Conservation (phyloP, 768 basidiomycete genomes). For the Polyporus arcularius region DNA sequence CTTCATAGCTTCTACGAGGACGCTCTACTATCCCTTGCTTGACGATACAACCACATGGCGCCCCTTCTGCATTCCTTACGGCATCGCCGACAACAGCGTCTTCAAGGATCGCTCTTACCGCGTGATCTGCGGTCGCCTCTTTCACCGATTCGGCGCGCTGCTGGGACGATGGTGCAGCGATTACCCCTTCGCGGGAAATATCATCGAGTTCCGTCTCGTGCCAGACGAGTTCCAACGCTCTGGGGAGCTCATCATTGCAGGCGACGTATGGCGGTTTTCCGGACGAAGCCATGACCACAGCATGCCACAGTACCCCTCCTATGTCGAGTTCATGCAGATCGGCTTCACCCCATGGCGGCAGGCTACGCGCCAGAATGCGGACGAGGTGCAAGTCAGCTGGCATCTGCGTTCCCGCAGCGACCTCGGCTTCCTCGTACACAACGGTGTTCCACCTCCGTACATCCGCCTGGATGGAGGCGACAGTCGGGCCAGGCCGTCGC, state of each 20-base stretch:
- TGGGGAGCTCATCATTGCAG: slow-evolving; percentile 18
- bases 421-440: slow-evolving; percentile 7
- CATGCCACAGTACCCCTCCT: slow-evolving; percentile 2
- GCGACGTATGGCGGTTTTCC: slow-evolving; percentile 25
- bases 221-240: slow-evolving; percentile 11
- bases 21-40: slow-evolving; percentile 14
- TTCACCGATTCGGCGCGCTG: slow-evolving; percentile 25
- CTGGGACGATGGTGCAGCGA: slow-evolving; percentile 29
- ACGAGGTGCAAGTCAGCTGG: slow-evolving; percentile 17
- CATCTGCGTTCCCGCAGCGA: slow-evolving; percentile 13
- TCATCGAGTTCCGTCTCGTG: slow-evolving; percentile 26
- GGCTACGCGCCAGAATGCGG: background rate
- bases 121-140: slow-evolving; percentile 20
- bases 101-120: slow-evolving; percentile 16
- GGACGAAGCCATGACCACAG: background rate
- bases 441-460: slow-evolving; percentile 7
- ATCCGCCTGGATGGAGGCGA: slow-evolving; percentile 7
- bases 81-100: slow-evolving; percentile 11
- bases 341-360: slow-evolving; percentile 6
- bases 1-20: slow-evolving; percentile 7
- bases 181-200: slow-evolving; percentile 21
- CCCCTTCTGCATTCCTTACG: slow-evolving; percentile 18
- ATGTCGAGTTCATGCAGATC: slow-evolving; percentile 18
- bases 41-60: slow-evolving; percentile 22
- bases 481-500: slow-evolving; percentile 6